phyloP scores from a whole-genome alignment of 306 rosid species.

The Acacia confusa region DNA sequence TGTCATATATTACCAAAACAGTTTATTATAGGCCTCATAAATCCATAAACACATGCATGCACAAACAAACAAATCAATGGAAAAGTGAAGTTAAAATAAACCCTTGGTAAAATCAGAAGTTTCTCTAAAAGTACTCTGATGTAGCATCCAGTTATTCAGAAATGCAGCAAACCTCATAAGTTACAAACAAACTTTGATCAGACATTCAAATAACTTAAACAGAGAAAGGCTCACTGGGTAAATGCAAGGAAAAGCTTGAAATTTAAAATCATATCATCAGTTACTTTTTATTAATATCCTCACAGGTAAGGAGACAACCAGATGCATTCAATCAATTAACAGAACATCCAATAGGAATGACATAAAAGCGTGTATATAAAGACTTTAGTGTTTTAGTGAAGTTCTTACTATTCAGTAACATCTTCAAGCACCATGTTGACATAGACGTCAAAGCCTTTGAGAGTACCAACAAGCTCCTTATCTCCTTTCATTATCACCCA shows the following conservation, averaged over 20 bases:
- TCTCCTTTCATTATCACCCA: conserved; percentile 47
- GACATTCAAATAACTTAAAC: conserved; percentile 8
- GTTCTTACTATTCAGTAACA: conserved; percentile 66
- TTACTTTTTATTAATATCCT: not conserved
- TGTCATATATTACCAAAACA: conserved; percentile 39
- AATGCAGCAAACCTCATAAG: not conserved
- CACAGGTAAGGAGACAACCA: conserved; percentile 10
- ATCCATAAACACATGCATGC: not conserved
- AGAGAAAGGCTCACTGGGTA: conserved; percentile 1
- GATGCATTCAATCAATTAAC: not conserved
- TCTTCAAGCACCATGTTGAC: conserved; percentile 99
- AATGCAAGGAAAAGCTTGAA: conserved; percentile 12
- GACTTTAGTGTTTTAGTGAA: not conserved
- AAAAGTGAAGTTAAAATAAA: not conserved
- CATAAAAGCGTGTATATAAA: not conserved
- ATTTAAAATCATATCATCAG: not conserved
- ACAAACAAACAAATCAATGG: not conserved
- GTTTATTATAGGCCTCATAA: not conserved
- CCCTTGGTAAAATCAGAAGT: not conserved
- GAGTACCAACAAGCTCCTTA: conserved; percentile 98
- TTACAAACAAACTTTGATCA: not conserved
- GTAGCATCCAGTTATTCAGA: conserved; percentile 8
- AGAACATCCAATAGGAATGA: not conserved
- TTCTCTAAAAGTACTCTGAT: not conserved
- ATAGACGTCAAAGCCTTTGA: conserved; percentile 92